These are phyloP conservation scores for Furcasterigmium sp. DNA, from an alignment of 2,329 filamentous ascomycete genomes.

Conservation along the genomic window DNA sequence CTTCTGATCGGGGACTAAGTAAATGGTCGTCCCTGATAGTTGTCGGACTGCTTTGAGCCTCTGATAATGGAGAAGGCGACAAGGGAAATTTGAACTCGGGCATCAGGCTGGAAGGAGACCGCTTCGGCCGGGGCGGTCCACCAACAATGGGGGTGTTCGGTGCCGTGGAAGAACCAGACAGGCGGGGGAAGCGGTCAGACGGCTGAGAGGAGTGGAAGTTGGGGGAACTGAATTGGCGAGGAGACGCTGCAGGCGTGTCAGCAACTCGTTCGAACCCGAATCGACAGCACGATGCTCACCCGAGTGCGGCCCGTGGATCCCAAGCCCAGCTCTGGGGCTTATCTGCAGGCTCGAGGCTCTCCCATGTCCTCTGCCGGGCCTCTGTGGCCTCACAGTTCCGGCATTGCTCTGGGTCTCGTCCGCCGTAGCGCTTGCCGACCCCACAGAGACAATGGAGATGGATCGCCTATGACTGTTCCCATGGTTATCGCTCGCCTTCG, in stretches of 20 bases:
- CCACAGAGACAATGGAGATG: constrained; percentile 77
- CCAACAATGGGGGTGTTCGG: constrained; percentile 38
- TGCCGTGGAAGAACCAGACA: constrained; percentile 34
- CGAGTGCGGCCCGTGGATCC: constrained; percentile 23
- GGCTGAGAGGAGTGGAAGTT: constrained; percentile 52
- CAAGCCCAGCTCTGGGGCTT: constrained; percentile 35
- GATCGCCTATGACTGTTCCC: constrained; percentile 68
- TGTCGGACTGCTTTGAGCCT: constrained; percentile 21
- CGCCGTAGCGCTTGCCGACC: constrained; percentile 43
- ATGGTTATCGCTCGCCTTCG: constrained; percentile 19
- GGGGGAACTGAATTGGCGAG: constrained; percentile 42
- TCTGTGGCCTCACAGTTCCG: constrained; percentile 34
- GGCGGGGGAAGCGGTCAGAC: constrained; percentile 38
- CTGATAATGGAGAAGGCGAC: constrained; percentile 33
- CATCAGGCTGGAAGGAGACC: constrained; percentile 36
- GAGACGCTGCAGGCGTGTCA: constrained; percentile 17
- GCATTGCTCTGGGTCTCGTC: constrained; percentile 40
- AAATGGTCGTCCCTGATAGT: constrained; percentile 29
- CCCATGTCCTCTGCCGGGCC: constrained; percentile 60
- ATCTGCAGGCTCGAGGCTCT: constrained; percentile 81
- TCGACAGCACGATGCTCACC: constrained; percentile 26
- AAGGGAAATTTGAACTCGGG: constrained; percentile 55
- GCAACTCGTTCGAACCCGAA: too few species aligned
- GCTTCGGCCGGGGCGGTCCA: constrained; percentile 27
- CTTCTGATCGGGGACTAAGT: constrained; percentile 29